A percentile compares a stretch with the other conserved stretches of the same genome.
phyloP scores from a whole-genome alignment of 1,284 basidiomycete species.

The Xanthoconium separans region DNA sequence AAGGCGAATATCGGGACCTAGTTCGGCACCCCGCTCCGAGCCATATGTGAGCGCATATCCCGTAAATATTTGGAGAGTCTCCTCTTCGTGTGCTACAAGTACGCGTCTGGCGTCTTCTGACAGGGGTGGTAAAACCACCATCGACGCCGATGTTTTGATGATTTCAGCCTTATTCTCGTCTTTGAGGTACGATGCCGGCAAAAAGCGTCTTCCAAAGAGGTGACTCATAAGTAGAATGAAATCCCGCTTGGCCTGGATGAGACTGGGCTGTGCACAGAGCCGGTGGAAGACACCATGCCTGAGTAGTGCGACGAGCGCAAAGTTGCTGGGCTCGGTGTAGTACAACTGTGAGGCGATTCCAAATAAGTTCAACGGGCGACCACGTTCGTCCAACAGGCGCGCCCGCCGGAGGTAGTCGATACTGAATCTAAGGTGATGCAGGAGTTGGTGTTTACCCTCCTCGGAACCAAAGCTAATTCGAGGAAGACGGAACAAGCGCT shows the following conservation, averaged over 20 bases:
- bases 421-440: constrained; percentile 68
- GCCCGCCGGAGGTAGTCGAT: constrained; percentile 66
- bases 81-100: constrained; percentile 47
- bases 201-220: constrained; percentile 56
- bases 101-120: constrained; percentile 38
- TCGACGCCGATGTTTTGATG: constrained; percentile 50
- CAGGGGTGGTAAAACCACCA: constrained; percentile 54
- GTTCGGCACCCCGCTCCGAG: constrained; percentile 33
- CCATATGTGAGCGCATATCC: constrained; percentile 54
- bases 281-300: constrained; percentile 57
- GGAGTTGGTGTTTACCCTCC: constrained; percentile 51
- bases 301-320: constrained; percentile 59
- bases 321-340: constrained; percentile 67
- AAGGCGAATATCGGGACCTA: constrained; percentile 43
- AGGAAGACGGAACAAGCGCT: constrained; percentile 53
- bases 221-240: constrained; percentile 56
- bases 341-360: constrained; percentile 59
- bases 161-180: constrained; percentile 37
- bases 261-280: constrained; percentile 45
- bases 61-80: constrained; percentile 52
- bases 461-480: constrained; percentile 56
- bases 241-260: constrained; percentile 44
- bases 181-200: constrained; percentile 45
- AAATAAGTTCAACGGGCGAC: constrained; percentile 59
- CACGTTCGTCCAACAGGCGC: constrained; percentile 49